These are phyloP conservation scores for Taphrina confusa DNA, from an alignment of 1,139 yeast genomes.

Conservation along the genomic window DNA sequence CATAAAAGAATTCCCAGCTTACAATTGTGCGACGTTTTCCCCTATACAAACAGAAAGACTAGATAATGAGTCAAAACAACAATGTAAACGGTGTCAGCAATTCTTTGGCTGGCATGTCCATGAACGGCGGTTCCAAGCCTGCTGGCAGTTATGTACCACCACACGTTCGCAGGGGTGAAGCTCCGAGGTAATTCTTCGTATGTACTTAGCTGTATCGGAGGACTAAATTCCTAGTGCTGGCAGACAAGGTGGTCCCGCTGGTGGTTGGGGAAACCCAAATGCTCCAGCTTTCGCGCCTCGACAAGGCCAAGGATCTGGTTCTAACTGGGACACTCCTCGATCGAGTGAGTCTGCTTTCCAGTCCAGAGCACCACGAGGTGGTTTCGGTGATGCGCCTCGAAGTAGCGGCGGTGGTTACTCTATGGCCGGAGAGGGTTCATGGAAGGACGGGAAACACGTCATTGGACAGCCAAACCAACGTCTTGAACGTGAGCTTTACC, in stretches of 20 bases:
- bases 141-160: constrained; percentile 32
- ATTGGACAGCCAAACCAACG: constrained; percentile 75
- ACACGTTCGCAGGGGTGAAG: constrained; percentile 32
- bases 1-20: background rate
- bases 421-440: constrained; percentile 58
- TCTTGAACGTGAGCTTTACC: constrained; percentile 80
- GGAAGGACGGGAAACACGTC: constrained; percentile 84
- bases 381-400: constrained; percentile 27
- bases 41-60: constrained; percentile 6
- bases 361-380: constrained; percentile 28
- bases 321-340: constrained; percentile 26
- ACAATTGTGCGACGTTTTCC: background rate
- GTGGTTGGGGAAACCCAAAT: constrained; percentile 25
- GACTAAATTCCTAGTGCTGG: constrained; percentile 6
- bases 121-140: constrained; percentile 28
- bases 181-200: constrained; percentile 3
- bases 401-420: constrained; percentile 13
- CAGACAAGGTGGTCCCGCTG: constrained; percentile 14
- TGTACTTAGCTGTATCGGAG: too few relatives aligned
- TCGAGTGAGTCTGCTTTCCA: constrained; percentile 11
- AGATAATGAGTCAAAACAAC: constrained; percentile 29
- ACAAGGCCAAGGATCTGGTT: constrained; percentile 9
- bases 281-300: constrained; percentile 33
- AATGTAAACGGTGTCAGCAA: constrained; percentile 33
- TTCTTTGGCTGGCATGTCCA: constrained; percentile 29